Percentiles rank a stretch among this genome's conserved stretches.
These are phyloP conservation scores for Saccharomycopsis capsularis DNA, from an alignment of 805 yeast genomes.

Conservation along the genomic window DNA sequence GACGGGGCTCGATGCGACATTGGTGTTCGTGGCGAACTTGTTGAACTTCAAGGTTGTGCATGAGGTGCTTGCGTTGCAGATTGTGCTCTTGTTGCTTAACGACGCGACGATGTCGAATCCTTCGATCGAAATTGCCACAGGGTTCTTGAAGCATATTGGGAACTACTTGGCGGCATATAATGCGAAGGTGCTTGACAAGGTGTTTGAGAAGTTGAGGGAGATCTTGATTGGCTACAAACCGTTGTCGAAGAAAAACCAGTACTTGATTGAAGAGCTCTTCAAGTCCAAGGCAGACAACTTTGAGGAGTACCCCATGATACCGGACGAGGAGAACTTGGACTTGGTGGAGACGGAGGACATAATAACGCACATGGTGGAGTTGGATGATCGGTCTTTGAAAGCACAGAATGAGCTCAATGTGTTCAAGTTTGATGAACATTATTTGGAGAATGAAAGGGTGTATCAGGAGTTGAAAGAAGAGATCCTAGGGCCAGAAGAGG, in stretches of 20 bases:
- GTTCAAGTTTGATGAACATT: slow-evolving; percentile 46
- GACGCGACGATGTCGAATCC: slow-evolving; percentile 42
- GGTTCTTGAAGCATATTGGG: slow-evolving; percentile 48
- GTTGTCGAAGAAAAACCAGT: slow-evolving; percentile 37
- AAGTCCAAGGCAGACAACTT: slow-evolving; percentile 41
- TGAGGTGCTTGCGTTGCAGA: slow-evolving; percentile 46
- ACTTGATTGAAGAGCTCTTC: slow-evolving; percentile 45
- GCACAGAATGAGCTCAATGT: slow-evolving; percentile 42
- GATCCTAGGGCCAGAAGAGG: slow-evolving; percentile 36
- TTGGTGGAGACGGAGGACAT: slow-evolving; percentile 59
- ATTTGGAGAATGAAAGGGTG: slow-evolving; percentile 40
- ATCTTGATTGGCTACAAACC: slow-evolving; percentile 31
- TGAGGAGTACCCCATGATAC: slow-evolving; percentile 33
- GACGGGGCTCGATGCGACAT: slow-evolving; percentile 35
- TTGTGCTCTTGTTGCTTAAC: slow-evolving; percentile 40
- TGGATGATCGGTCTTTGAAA: slow-evolving; percentile 43
- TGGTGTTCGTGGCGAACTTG: slow-evolving; percentile 52
- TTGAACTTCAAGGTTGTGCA: slow-evolving; percentile 56
- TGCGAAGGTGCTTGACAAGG: slow-evolving; percentile 30
- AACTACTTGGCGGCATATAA: slow-evolving; percentile 40
- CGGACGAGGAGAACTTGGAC: slow-evolving; percentile 39
- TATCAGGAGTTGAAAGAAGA: slow-evolving; percentile 40
- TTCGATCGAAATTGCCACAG: slow-evolving; percentile 48
- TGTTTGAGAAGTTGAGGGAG: slow-evolving; percentile 54
- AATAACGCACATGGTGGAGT: slow-evolving; percentile 45